A percentile compares a stretch with the other conserved stretches of the same genome.
These are phyloP conservation scores for Cyberlindnera japonica DNA, from an alignment of 805 yeast genomes.

Conservation along the genomic window DNA sequence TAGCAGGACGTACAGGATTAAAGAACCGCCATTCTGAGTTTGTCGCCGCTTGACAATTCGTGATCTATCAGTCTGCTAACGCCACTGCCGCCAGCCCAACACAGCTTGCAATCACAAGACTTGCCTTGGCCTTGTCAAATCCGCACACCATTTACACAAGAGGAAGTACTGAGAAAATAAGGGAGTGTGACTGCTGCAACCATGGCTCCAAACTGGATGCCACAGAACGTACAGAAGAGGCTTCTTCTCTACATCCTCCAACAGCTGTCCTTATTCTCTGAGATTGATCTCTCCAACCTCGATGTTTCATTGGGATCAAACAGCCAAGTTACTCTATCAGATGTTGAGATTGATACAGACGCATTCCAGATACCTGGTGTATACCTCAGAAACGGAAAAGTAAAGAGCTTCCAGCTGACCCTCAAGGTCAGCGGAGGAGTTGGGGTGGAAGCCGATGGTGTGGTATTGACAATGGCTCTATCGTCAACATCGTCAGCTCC, in stretches of 20 bases:
- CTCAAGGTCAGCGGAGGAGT: slow-evolving; percentile 73
- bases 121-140: too few species aligned
- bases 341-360: slow-evolving; percentile 70
- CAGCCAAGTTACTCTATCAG: slow-evolving; percentile 46
- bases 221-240: slow-evolving; percentile 80
- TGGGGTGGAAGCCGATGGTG: slow-evolving; percentile 51
- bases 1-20: too few species aligned
- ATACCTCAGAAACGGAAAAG: slow-evolving; percentile 55
- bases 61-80: too few species aligned
- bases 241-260: slow-evolving; percentile 75
- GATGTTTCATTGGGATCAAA: slow-evolving; percentile 72
- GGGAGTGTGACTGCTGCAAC: too few species aligned
- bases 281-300: slow-evolving; percentile 73
- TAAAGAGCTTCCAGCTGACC: slow-evolving; percentile 50
- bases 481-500: slow-evolving; percentile 14
- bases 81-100: too few species aligned
- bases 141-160: too few species aligned
- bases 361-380: slow-evolving; percentile 65
- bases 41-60: too few species aligned
- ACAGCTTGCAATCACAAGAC: too few species aligned
- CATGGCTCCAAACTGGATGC: slow-evolving; percentile 56
- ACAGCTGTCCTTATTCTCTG: slow-evolving; percentile 77
- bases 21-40: too few species aligned
- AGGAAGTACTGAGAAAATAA: neutral
- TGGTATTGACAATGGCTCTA: slow-evolving; percentile 46